phyloP scores from a whole-genome alignment of 805 yeast species.

The Teunomyces funiuensis region DNA sequence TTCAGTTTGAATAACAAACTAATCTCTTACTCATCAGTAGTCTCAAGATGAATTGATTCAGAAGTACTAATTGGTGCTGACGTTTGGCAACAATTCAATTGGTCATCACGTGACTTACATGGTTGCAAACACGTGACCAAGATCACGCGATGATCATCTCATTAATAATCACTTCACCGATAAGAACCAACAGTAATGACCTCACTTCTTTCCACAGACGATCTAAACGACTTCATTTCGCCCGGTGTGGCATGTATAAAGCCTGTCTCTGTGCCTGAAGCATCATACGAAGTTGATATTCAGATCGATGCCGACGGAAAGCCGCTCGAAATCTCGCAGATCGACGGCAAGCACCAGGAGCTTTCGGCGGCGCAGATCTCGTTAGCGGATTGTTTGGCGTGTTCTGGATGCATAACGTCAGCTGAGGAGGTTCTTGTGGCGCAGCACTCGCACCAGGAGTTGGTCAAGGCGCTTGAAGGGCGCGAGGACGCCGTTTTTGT shows the following conservation, averaged over 20 bases:
- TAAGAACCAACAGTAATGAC: slow-evolving; percentile 54
- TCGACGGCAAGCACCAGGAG: slow-evolving; percentile 50
- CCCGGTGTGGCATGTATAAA: slow-evolving; percentile 95
- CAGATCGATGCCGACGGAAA: slow-evolving; percentile 58
- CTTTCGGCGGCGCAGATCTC: slow-evolving; percentile 84
- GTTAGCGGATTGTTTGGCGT: slow-evolving; percentile 90
- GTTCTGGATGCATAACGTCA: slow-evolving; percentile 95
- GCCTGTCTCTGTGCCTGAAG: slow-evolving; percentile 56
- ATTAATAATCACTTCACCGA: not conserved
- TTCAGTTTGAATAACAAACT: too few species aligned
- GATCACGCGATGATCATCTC: not conserved
- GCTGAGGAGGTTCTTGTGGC: slow-evolving; percentile 95
- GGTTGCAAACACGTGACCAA: not conserved
- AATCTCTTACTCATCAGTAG: too few species aligned
- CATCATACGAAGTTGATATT: slow-evolving; percentile 46
- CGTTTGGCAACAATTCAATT: not conserved
- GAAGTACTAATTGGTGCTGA: not conserved
- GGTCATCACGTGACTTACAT: too few species aligned
- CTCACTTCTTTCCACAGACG: slow-evolving; percentile 84
- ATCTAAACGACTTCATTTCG: slow-evolving; percentile 87
- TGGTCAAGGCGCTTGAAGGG: slow-evolving; percentile 53
- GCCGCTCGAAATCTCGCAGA: slow-evolving; percentile 67
- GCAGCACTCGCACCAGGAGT: slow-evolving; percentile 82
- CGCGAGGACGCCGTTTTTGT: slow-evolving; percentile 50
- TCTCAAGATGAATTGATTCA: too few species aligned